A percentile compares a stretch with the other conserved stretches of the same genome.
phyloP scores from a whole-genome alignment of 257 asterid species.

The Jaltomata sinuosa region DNA sequence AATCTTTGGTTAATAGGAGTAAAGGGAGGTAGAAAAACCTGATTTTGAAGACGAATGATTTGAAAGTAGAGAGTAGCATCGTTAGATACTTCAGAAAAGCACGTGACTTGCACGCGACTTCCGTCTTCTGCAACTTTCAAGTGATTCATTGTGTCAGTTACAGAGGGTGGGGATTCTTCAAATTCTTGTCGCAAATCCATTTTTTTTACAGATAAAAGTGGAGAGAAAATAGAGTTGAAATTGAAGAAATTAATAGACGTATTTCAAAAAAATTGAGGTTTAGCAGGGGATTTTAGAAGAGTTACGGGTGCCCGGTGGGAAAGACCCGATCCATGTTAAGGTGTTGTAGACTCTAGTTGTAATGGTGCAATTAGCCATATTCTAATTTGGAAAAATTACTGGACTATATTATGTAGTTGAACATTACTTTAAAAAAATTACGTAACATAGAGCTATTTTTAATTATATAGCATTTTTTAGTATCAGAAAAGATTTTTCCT shows the following conservation, averaged over 20 bases:
- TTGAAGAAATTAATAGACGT: background rate
- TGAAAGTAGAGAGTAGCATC: conserved; percentile 61
- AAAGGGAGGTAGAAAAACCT: conserved; percentile 28
- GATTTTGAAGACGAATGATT: conserved; percentile 74
- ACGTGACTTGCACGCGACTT: conserved; percentile 44
- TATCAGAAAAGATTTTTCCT: no score
- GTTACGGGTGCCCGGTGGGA: background rate
- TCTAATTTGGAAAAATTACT: no score
- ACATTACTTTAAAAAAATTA: no score
- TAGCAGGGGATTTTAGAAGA: background rate
- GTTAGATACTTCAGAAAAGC: conserved; percentile 61
- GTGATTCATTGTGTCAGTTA: conserved; percentile 4
- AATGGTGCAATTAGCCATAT: no score
- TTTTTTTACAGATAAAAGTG: background rate
- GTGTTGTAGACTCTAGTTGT: no score
- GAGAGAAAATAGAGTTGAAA: background rate
- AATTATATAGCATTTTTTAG: no score
- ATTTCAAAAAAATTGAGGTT: background rate
- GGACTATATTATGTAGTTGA: no score
- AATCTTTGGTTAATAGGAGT: background rate
- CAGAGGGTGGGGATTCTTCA: background rate
- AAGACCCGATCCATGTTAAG: background rate
- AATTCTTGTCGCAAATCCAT: background rate
- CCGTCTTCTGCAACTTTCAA: conserved; percentile 14
- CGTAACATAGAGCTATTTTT: no score